Evolutionary conservation across 305 asterid genomes (phyloP), one percentile per base, ranked within the genome.

Genomic region (Fraxinus nigra): DNA sequence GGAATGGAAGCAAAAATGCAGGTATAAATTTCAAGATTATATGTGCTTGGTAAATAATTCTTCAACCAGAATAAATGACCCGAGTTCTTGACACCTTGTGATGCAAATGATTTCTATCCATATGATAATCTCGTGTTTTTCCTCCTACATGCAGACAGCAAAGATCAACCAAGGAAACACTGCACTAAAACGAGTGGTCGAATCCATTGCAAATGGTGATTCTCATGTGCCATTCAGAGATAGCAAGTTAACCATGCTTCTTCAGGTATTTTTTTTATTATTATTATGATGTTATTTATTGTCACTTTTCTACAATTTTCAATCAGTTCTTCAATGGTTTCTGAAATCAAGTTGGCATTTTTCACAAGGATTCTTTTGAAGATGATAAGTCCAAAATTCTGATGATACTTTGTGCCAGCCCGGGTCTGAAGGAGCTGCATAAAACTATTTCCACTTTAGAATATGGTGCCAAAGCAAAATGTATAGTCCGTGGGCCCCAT

Each of bases 201-300:
- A 95, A 80, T 95, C 99, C 4, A 95, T 95, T 33, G 98, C 99
- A 5, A 96, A 96, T 79, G 97, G 98, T 9, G 99, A 96, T 85
- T 92, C 98, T 34, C 99, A 96, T 33, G 99, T 96, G 54, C 98
- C 99, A 0, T 96, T 96, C 82, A 92, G 99, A 79, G 99, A 96
- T 79, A 96, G 99, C 94, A 96, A 96, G 90, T 79, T 96, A 67
- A 96, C 99, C 28, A 96, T 96, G 99, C 98, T 96, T 89, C 94
- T 96, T 73, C 99, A 95, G 97, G 99, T 93, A 56, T 7, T 3
- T 72, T 56, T 72, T 30, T 30, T 35, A 28, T 5, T 3, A 67
- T 56, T 63, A 22, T 30, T n/a, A 40, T 13, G 34, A 67, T 65
- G 73, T 26, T 3, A 26, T 26, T 24, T 24, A 26, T 65, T 61